Evolutionary conservation across 2,329 filamentous ascomycete species (phyloP).

Genomic region (Sphaerulina vaccinii): DNA sequence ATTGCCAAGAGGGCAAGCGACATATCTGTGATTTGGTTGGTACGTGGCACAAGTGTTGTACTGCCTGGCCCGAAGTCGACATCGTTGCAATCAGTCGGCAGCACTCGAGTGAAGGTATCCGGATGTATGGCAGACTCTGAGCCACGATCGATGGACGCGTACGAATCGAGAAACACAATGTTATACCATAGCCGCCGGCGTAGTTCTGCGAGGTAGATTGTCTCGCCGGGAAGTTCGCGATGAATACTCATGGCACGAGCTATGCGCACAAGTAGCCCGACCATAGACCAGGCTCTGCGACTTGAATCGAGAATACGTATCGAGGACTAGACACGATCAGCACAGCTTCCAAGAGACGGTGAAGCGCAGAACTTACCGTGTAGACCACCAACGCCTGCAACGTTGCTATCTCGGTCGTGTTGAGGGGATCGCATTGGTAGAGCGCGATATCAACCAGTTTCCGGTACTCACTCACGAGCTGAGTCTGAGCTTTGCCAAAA

Average conservation of each 20-base stretch:
- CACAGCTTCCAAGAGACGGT: background rate
- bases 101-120: constrained; percentile 26
- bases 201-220: constrained; percentile 34
- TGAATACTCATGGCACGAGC: constrained; percentile 36
- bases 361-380: constrained; percentile 12
- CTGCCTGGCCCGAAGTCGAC: constrained; percentile 31
- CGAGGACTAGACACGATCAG: constrained; percentile 17
- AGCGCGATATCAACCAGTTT: constrained; percentile 33
- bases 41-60: constrained; percentile 22
- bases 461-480: constrained; percentile 29
- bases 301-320: constrained; percentile 29
- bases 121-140: constrained; percentile 30
- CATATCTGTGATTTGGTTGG: constrained; percentile 35
- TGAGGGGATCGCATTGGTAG: constrained; percentile 35
- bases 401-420: constrained; percentile 34
- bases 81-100: constrained; percentile 37
- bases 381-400: constrained; percentile 35
- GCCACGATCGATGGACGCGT: constrained; percentile 34
- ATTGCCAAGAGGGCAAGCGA: constrained; percentile 26
- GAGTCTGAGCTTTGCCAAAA: constrained; percentile 23
- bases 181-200: constrained; percentile 36
- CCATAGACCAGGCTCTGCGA: constrained; percentile 35
- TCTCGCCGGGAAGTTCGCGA: constrained; percentile 26
- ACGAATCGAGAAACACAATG: constrained; percentile 35
- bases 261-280: constrained; percentile 34